Evolutionary conservation across 768 basidiomycete species (phyloP).

Genomic region (Phanerochaete sordida): DNA sequence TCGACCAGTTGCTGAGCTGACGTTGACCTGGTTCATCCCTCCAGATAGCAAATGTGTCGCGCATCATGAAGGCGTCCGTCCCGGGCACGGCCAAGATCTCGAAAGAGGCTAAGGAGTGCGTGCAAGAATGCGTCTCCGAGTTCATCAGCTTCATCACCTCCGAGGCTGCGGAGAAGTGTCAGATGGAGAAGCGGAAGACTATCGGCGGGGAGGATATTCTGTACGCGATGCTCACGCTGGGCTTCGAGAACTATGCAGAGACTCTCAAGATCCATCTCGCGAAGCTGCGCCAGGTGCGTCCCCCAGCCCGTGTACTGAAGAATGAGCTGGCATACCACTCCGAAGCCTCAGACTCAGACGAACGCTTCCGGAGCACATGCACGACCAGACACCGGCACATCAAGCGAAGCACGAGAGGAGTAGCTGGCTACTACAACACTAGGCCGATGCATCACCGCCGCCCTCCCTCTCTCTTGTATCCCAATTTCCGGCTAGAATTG

Average conservation of each 20-base stretch:
- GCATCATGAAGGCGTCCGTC: conserved; percentile 93
- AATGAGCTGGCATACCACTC: background rate
- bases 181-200: conserved; percentile 95
- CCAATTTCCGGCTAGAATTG: no score
- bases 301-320: background rate
- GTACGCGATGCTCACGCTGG: conserved; percentile 88
- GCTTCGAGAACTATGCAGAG: conserved; percentile 94
- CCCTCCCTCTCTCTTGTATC: no score
- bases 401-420: background rate
- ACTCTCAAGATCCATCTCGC: conserved; percentile 90
- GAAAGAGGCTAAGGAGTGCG: conserved; percentile 97
- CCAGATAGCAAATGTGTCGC: conserved; percentile 96
- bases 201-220: conserved; percentile 97
- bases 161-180: conserved; percentile 93
- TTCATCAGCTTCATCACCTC: conserved; percentile 98
- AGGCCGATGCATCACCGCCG: no score
- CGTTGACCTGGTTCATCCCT: background rate
- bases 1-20: background rate
- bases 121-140: conserved; percentile 97
- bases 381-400: background rate
- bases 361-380: background rate
- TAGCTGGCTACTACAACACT: no score
- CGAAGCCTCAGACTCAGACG: background rate
- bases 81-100: conserved; percentile 92
- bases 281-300: conserved; percentile 74